A percentile compares a stretch with the other conserved stretches of the same genome.
These are phyloP conservation scores for Senna tora DNA, from an alignment of 306 rosid species.

Conservation along the genomic window DNA sequence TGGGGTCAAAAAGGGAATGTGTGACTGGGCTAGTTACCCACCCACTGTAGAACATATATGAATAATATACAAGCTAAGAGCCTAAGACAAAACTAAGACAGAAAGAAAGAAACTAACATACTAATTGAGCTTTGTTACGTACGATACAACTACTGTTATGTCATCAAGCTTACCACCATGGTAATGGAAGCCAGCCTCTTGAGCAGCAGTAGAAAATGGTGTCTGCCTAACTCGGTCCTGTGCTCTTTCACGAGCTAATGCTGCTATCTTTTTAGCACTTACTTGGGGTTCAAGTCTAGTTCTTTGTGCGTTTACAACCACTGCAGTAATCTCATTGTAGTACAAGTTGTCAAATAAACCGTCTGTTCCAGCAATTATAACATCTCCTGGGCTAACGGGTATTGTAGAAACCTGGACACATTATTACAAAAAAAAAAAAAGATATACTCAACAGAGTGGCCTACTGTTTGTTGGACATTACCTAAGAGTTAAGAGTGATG, in stretches of 20 bases:
- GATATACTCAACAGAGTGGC: background rate
- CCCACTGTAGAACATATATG: slow-evolving; percentile 11
- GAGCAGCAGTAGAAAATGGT: slow-evolving; percentile 88
- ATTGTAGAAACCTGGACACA: slow-evolving; percentile 59
- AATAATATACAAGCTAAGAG: slow-evolving; percentile 16
- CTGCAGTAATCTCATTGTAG: slow-evolving; percentile 60
- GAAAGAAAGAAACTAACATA: slow-evolving; percentile 31
- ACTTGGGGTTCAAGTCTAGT: slow-evolving; percentile 69
- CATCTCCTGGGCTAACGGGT: slow-evolving; percentile 71
- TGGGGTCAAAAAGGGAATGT: slow-evolving; percentile 34
- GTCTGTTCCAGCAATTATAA: slow-evolving; percentile 84
- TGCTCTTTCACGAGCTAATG: slow-evolving; percentile 80
- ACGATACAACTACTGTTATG: slow-evolving; percentile 81
- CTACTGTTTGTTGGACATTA: background rate
- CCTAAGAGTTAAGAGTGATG: background rate
- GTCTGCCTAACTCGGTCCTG: slow-evolving; percentile 67
- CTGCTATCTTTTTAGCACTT: slow-evolving; percentile 88
- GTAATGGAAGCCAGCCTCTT: slow-evolving; percentile 81
- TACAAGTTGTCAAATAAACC: slow-evolving; percentile 91
- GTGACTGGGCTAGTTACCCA: slow-evolving; percentile 17
- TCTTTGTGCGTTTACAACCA: slow-evolving; percentile 65
- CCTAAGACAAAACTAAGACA: background rate
- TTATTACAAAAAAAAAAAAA: slow-evolving; percentile 2
- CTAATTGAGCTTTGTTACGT: slow-evolving; percentile 48
- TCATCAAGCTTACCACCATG: slow-evolving; percentile 95